A percentile compares a stretch with the other conserved stretches of the same genome.
Evolutionary conservation across 1,284 basidiomycete species (phyloP).

Genomic region (Pyrrhoderma lamaoense): DNA sequence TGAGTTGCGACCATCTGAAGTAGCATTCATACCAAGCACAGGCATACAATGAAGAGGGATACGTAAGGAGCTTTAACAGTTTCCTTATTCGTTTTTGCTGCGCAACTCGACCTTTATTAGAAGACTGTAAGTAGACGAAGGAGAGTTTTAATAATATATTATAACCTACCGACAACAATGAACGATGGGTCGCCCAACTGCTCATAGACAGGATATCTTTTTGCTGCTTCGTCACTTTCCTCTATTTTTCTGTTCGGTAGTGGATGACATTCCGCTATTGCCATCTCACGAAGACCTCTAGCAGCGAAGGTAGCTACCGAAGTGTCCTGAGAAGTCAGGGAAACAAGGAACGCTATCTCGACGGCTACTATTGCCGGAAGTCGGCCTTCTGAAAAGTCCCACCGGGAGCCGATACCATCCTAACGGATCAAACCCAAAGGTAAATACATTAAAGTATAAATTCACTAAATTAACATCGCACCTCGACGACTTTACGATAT

Average conservation of each 20-base stretch:
- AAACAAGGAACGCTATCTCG: conserved; percentile 66
- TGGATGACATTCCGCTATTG: conserved; percentile 55
- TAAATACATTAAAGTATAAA: background rate
- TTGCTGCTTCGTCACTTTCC: conserved; percentile 24
- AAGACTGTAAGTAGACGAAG: too few species aligned
- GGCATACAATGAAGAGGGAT: conserved; percentile 57
- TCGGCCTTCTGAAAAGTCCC: conserved; percentile 40
- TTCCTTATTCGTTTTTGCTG: conserved; percentile 78
- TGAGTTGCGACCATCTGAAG: conserved; percentile 54
- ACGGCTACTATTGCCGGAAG: conserved; percentile 55
- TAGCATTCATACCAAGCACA: conserved; percentile 81
- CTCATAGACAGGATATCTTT: conserved; percentile 66
- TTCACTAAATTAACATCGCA: conserved; percentile 25
- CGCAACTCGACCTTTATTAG: conserved; percentile 49
- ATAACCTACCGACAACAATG: conserved; percentile 51
- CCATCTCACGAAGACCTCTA: conserved; percentile 57
- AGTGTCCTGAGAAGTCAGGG: conserved; percentile 59
- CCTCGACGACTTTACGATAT: conserved; percentile 43
- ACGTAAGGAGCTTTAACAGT: conserved; percentile 56
- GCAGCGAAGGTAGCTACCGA: conserved; percentile 61
- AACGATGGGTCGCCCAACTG: conserved; percentile 69
- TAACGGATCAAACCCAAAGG: background rate
- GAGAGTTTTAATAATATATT: conserved; percentile 10
- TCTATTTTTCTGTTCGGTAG: conserved; percentile 34
- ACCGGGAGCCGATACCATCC: conserved; percentile 26